Base-by-base conservation (phyloP, 2,329 filamentous ascomycete genomes). In the Chlorencoelia australis region DNA sequence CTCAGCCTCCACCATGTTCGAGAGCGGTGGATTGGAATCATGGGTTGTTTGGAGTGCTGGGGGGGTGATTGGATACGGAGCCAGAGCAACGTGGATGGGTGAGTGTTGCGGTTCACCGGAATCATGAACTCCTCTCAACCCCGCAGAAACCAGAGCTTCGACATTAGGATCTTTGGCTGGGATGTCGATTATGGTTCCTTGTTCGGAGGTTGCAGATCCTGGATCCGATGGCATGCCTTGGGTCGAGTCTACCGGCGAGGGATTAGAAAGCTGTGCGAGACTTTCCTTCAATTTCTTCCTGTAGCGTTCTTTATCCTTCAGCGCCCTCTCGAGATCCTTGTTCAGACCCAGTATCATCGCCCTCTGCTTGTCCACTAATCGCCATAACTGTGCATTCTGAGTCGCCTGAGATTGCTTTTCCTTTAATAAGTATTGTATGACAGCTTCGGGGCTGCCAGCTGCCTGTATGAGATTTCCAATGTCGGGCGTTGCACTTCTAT, bases 231-330 rank as follows among this genome's bases (percentile, higher is more conserved):
- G 30, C 10, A 39, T 25, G 11, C 50, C 49, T 32, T 48, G 45
- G 17, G 40, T 56, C 6, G 53, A 57, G 24, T 56, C 50, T 7
- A 50, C 50, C 7, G 53, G 50, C 11, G 53, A 54, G 15, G 50
- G 47, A 27, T 51, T 51, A n/a, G 55, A 49, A 15, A 51, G 28
- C 18, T 50, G 48, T 51, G 67, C 59, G 51, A 77, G 59, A 7
- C 74, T 60, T 38, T 96, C 88, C 59, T 94, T 94, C 28, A 94
- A 58, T 60, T 91, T 94, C 59, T 81, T 88, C 51, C 84, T 78
- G 56, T 96, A 96, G 50, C 82, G 81, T 48, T 96, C 89, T 61
- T 95, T 95, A 49, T 96, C 91, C 57, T 94, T 94, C 46, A 94
- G 61, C 1, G 88, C 79, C 35, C 84, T 76, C 59, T 96, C 89